Conservation (phyloP, 2,329 filamentous ascomycete genomes). For the Fusarium mexicanum region DNA sequence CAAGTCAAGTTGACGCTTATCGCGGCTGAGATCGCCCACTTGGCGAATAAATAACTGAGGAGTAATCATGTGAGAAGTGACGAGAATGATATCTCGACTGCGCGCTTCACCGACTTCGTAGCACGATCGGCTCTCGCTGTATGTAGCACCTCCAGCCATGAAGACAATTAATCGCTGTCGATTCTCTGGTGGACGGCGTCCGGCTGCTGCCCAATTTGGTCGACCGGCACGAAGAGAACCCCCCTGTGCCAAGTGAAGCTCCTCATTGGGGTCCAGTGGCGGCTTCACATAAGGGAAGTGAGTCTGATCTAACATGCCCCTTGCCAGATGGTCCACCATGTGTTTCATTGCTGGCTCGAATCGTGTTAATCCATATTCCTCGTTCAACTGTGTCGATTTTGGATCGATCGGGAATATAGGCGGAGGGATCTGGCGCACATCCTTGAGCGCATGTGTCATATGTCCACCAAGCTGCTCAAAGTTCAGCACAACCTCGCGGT, state of each 20-base stretch:
- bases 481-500: slow-evolving; percentile 79
- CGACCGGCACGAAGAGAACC: slow-evolving; percentile 90
- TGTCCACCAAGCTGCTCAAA: slow-evolving; percentile 84
- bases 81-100: slow-evolving; percentile 85
- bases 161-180: slow-evolving; percentile 92
- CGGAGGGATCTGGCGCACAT: slow-evolving; percentile 70
- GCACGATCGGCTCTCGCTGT: slow-evolving; percentile 87
- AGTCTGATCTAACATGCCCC: slow-evolving; percentile 71
- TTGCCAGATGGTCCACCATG: slow-evolving; percentile 80
- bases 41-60: slow-evolving; percentile 86
- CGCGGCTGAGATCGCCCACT: slow-evolving; percentile 79
- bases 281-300: slow-evolving; percentile 79
- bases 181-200: slow-evolving; percentile 78
- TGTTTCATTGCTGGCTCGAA: slow-evolving; percentile 84
- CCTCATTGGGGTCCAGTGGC: slow-evolving; percentile 70
- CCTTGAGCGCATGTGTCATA: slow-evolving; percentile 76
- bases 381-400: slow-evolving; percentile 63
- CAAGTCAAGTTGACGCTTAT: slow-evolving; percentile 79
- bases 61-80: slow-evolving; percentile 91
- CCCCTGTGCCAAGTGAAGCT: slow-evolving; percentile 65
- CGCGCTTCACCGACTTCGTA: slow-evolving; percentile 82
- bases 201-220: slow-evolving; percentile 92
- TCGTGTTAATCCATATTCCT: slow-evolving; percentile 87
- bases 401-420: slow-evolving; percentile 78
- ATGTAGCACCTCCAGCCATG: slow-evolving; percentile 94